These are phyloP conservation scores for Parachaetomium inaequale DNA, from an alignment of 495 filamentous ascomycete species.

Conservation along the genomic window DNA sequence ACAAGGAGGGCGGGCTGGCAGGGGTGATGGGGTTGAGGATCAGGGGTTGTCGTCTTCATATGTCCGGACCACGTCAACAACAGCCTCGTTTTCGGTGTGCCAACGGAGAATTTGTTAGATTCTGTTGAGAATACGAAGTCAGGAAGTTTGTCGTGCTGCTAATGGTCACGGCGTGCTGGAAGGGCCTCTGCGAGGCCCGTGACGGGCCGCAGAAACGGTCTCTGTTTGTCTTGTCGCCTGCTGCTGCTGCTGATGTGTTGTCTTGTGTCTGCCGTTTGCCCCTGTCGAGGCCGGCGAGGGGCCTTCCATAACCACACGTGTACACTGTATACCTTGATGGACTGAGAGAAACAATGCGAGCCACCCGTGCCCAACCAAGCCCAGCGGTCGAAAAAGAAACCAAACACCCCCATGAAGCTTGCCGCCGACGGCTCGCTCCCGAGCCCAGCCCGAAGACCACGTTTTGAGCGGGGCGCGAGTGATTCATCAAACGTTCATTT, in stretches of 20 bases:
- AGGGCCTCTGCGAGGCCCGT: background rate
- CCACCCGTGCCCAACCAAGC: background rate
- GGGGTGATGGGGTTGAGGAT: too few species aligned
- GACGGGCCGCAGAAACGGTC: slow-evolving; percentile 1
- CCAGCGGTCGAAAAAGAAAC: background rate
- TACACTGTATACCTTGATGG: background rate
- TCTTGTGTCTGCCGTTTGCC: background rate
- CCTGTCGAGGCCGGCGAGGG: background rate
- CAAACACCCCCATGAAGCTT: background rate
- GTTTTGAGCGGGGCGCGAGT: background rate
- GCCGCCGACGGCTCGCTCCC: background rate
- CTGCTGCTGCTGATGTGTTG: background rate
- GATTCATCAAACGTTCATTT: background rate
- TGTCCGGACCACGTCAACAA: background rate
- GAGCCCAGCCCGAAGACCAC: background rate
- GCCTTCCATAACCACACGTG: background rate
- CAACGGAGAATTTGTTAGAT: background rate
- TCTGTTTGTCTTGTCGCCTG: background rate
- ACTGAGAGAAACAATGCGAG: background rate
- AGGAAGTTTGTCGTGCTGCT: background rate
- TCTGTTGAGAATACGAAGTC: background rate
- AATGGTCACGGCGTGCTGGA: background rate
- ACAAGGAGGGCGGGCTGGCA: background rate
- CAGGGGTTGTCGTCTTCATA: background rate
- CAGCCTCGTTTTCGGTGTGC: background rate